These are phyloP conservation scores for Botrytis paeoniae DNA, from an alignment of 2,329 filamentous ascomycete species.

Conservation along the genomic window DNA sequence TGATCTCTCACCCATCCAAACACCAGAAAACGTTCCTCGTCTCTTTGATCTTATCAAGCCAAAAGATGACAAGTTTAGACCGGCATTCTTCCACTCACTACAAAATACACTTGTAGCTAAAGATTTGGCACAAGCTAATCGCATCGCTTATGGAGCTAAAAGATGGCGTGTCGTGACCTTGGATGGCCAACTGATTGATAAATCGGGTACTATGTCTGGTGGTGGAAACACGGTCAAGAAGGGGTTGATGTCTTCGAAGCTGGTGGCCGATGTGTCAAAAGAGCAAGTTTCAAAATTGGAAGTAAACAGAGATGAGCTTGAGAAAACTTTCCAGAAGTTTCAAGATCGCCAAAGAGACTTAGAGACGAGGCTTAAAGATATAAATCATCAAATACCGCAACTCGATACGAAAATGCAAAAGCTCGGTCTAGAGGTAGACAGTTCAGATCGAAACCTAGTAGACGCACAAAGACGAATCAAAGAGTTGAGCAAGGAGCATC, in stretches of 20 bases:
- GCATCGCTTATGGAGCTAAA: slow-evolving; percentile 90
- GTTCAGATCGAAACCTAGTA: slow-evolving; percentile 75
- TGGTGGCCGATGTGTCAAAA: slow-evolving; percentile 79
- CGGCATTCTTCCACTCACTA: slow-evolving; percentile 93
- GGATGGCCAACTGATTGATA: slow-evolving; percentile 93
- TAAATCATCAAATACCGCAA: slow-evolving; percentile 75
- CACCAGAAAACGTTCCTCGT: slow-evolving; percentile 86
- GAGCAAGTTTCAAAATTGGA: slow-evolving; percentile 89
- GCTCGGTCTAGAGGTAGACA: slow-evolving; percentile 82
- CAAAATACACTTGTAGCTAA: slow-evolving; percentile 92
- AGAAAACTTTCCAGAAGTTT: slow-evolving; percentile 78
- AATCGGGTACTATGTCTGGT: slow-evolving; percentile 98
- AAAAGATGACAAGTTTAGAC: slow-evolving; percentile 80
- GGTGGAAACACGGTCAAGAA: slow-evolving; percentile 87
- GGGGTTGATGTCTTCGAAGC: slow-evolving; percentile 95
- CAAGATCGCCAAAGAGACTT: slow-evolving; percentile 80
- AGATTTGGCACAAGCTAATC: slow-evolving; percentile 92
- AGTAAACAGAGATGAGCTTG: slow-evolving; percentile 77
- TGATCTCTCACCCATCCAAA: slow-evolving; percentile 76
- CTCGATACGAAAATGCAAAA: slow-evolving; percentile 92
- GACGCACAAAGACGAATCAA: slow-evolving; percentile 83
- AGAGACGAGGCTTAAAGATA: slow-evolving; percentile 67
- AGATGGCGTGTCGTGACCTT: slow-evolving; percentile 96
- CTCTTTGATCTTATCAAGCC: slow-evolving; percentile 90
- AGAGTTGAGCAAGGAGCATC: slow-evolving; percentile 77